Evolutionary conservation across 192 early-diverging fungal genomes (phyloP), one percentile per base, ranked within the genome.

Genomic region (Allomyces javanicus): DNA sequence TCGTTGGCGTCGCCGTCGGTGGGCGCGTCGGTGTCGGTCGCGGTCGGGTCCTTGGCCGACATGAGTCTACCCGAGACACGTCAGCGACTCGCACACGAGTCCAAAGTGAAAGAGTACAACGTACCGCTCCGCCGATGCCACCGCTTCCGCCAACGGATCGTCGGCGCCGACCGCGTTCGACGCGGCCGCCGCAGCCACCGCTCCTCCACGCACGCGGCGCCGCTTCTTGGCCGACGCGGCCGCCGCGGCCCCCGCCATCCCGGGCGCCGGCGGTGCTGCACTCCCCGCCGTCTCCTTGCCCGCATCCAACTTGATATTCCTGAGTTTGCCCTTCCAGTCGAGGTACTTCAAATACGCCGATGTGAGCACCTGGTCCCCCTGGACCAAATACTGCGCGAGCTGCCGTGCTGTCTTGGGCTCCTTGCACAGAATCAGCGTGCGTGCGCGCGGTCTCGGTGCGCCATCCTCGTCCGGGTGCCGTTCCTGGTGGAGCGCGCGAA

Each of bases 291-390:
- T 7, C 33, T 40, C 33, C 7, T 40, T 40, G 7, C 33, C 7
- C 7, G 33, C 33, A 40, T 40, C 33, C 33, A 40, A 9, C 7
- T 40, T 24, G 70, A 76, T 67, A 12, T 21, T 24, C 9, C 74
- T 22, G 65, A 73, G 68, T 10, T 68, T 64, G 24, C 69, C 67
- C 66, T 93, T 91, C 87, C 90, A 90, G 24, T 70, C 67, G 64
- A 94, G 89, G 65, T 92, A 92, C 43, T 79, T 79, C 10, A 75
- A 72, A 19, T 90, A 70, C 62, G 85, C 69, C 7, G 80, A 71
- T 6, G 68, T 44, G 43, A 83, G 63, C 21, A 80, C 45, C 26
- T 19, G 9, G 58, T 79, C 67, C 64, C 43, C 25, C 25, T 63
- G 26, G 63, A 69, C 33, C 25, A 19, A 62, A n/a, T 25, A 70